Evolutionary conservation across 1,284 basidiomycete species (phyloP), one percentile per base, ranked within the genome.

Genomic region (Rhodotorula sp.): DNA sequence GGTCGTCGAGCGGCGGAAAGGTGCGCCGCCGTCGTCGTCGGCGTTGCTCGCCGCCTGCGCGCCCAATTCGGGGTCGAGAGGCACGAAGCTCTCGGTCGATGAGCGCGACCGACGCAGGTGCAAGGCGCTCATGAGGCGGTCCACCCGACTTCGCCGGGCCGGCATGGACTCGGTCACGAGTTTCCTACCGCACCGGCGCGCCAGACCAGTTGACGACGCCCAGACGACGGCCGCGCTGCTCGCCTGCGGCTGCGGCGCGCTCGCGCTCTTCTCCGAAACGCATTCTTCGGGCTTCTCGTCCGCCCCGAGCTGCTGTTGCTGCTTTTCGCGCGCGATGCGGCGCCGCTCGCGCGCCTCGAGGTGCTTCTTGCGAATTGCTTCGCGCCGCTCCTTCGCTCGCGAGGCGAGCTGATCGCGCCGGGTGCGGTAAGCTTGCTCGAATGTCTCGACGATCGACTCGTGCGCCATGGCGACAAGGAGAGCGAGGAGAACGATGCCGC

Each of bases 371-470:
- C 62, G 53, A 13, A 45, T 19, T 8, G 59, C 73, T 67, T 71
- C 68, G 52, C 66, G 72, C 23, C 72, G 46, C 56, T 58, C 66
- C 9, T 52, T 21, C 14, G 74, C 74, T 21, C 52, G 61, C 44
- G 41, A 45, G 3, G 70, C 69, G 19, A 77, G 48, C n/a, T 17
- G 34, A 23, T 70, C 77, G 88, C 87, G 53, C 89, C 84, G 7
- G 84, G 85, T 79, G 2, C 73, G 65, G 50, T 76, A 74, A 3
- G 73, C 66, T 10, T 74, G 69, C 41, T 82, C 78, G 59, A 81
- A 81, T 7, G 77, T 71, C 69, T 93, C 91, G 41, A 91, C 82
- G 59, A 92, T 85, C 0, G 88, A 88, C 76, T 90, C 89, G 21
- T 90, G 86, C 17, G 86, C 86, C 64, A 90, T 84, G 4, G 86